Evolutionary conservation across 805 yeast species (phyloP).

Genomic region (Saccharomycopsis sp.): DNA sequence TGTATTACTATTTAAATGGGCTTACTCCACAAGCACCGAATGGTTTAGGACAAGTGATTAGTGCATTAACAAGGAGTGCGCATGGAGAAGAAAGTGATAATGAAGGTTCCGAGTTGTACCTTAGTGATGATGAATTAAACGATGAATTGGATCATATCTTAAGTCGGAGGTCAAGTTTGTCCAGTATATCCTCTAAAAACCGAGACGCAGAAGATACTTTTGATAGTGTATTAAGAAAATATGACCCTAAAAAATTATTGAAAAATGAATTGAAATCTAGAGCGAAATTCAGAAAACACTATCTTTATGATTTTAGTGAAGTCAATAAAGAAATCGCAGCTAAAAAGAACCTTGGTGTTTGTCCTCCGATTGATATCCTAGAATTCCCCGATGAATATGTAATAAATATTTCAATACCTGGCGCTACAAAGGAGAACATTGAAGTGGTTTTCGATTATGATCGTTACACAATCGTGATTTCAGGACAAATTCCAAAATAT

Average conservation of each 20-base stretch:
- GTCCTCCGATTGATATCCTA: slow-evolving; percentile 31
- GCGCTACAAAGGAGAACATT: slow-evolving; percentile 16
- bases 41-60: slow-evolving; percentile 12
- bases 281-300: slow-evolving; percentile 11
- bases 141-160: slow-evolving; percentile 7
- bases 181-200: background rate
- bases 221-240: slow-evolving; percentile 5
- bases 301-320: slow-evolving; percentile 6
- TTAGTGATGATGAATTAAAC: slow-evolving; percentile 12
- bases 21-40: slow-evolving; percentile 8
- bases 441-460: slow-evolving; percentile 18
- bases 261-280: slow-evolving; percentile 7
- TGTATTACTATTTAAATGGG: slow-evolving; percentile 11
- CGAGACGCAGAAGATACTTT: background rate
- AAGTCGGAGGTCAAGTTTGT: slow-evolving; percentile 1
- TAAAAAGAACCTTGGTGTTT: slow-evolving; percentile 11
- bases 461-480: slow-evolving; percentile 8
- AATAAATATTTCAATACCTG: slow-evolving; percentile 23
- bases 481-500: slow-evolving; percentile 14
- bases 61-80: background rate
- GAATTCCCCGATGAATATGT: slow-evolving; percentile 34
- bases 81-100: slow-evolving; percentile 1
- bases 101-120: slow-evolving; percentile 6
- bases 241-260: slow-evolving; percentile 2
- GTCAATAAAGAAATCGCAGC: slow-evolving; percentile 5